Base-by-base conservation (phyloP, 257 asterid species). In the Datura wrightii region DNA sequence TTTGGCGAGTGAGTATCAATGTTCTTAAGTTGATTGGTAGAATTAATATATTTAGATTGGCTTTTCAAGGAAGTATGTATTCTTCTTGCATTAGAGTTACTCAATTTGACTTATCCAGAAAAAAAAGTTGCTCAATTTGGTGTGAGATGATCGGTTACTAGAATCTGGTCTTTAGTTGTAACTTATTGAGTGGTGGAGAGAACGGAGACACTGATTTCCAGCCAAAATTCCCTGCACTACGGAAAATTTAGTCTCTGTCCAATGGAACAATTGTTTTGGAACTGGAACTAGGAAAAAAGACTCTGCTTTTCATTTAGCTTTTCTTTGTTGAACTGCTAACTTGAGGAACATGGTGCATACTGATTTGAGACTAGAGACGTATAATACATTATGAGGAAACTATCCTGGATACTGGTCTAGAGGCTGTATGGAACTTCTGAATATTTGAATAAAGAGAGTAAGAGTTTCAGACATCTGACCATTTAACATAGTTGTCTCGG, bases 251-350 rank as follows among this genome's bases (percentile, higher is more conserved):
- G 63, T 46, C 63, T 31, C 31, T 78, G 6, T 78, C 63, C 44
- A 52, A 53, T 53, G 82, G 34, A 52, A 4, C 31, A 78, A 14
- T 34, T 14, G 82, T 53, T 53, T 52, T 9, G 82, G 46, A 52
- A 3, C 60, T 78, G 31, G 63, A 52, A 52, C 14, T 3, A 50
- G 9, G 39, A 52, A 50, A 76, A 15, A 13, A 8, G 10, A 2
- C 5, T 6, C 2, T 3, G 3, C 2, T 50, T 74, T 3, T 0
- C 9, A 11, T 31, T 6, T 13, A 6, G 42, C 46, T 50, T 48
- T 31, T 76, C 13, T 18, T 76, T 76, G 62, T 76, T 78, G 63
- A 78, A 52, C 8, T 78, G 63, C 65, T 52, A 78, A 78, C 63
- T 78, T 34, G 82, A 16, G 65, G 82, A 78, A 54, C 82, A 78